Percentiles rank a stretch among this genome's conserved stretches.
phyloP scores from a whole-genome alignment of 78 protist species.

The Paratrimastix pyriformis region DNA sequence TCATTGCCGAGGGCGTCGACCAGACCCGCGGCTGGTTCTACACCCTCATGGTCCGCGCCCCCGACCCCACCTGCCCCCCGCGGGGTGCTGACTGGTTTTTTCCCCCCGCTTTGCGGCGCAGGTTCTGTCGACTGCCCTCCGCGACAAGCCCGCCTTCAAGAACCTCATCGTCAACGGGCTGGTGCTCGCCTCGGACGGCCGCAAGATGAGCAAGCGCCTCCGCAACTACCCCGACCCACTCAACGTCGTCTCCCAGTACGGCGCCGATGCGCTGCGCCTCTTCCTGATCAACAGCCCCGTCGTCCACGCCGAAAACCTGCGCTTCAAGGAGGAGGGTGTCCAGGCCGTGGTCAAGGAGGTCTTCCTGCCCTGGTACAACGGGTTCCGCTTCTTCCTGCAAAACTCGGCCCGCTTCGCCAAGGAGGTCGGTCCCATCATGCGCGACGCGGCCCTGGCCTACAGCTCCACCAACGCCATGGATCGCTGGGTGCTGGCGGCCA shows the following conservation, averaged over 20 bases:
- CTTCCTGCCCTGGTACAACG: conserved; percentile 90
- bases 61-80: too few relatives aligned
- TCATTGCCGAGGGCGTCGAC: conserved; percentile 96
- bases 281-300: conserved; percentile 96
- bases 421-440: conserved; percentile 21
- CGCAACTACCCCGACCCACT: conserved; percentile 94
- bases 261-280: conserved; percentile 96
- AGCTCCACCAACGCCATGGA: conserved; percentile 81
- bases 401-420: conserved; percentile 32
- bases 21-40: conserved; percentile 98
- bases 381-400: conserved; percentile 80
- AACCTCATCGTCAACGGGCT: conserved; percentile 97
- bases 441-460: conserved; percentile 19
- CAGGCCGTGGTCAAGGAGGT: conserved; percentile 72
- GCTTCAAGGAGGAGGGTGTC: conserved; percentile 76
- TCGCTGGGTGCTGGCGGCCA: conserved; percentile 77
- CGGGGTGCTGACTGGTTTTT: too few relatives aligned
- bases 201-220: conserved; percentile 93
- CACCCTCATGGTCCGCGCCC: conserved; percentile 96
- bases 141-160: conserved; percentile 89
- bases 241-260: conserved; percentile 67
- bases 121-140: conserved; percentile 91
- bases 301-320: conserved; percentile 86
- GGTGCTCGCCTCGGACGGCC: conserved; percentile 87
- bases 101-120: too few relatives aligned